Conservation (phyloP, 371 early-diverging fungal genomes). For the Rhizopus stolonifer region DNA sequence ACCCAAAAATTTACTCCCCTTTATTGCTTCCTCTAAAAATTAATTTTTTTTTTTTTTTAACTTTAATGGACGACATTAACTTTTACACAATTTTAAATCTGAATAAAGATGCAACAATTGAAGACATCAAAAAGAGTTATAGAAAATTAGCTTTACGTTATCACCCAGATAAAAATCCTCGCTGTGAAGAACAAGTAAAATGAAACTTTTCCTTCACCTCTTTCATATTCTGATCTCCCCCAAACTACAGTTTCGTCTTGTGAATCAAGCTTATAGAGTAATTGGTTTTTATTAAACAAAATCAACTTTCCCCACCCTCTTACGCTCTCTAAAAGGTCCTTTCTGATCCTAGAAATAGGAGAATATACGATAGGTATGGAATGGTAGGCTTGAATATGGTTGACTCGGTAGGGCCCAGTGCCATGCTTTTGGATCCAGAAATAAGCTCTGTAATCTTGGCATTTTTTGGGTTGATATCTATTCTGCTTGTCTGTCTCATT, state of each 20-base stretch:
- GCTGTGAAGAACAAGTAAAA: slow-evolving; percentile 51
- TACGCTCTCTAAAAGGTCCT: slow-evolving; percentile 20
- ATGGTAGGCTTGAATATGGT: slow-evolving; percentile 83
- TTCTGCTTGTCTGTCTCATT: slow-evolving; percentile 62
- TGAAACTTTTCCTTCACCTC: not conserved
- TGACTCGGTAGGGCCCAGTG: slow-evolving; percentile 60
- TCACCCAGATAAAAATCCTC: slow-evolving; percentile 78
- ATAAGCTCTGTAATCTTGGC: slow-evolving; percentile 69
- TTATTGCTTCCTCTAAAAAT: not conserved
- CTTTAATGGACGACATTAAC: no score
- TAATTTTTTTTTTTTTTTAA: not conserved
- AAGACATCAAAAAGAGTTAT: slow-evolving; percentile 74
- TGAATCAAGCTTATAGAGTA: slow-evolving; percentile 83
- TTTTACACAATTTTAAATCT: slow-evolving; percentile 74
- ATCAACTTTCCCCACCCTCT: not conserved
- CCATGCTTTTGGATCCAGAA: slow-evolving; percentile 77
- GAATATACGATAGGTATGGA: slow-evolving; percentile 85
- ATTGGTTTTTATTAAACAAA: not conserved
- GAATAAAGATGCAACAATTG: slow-evolving; percentile 67
- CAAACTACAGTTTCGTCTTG: slow-evolving; percentile 69
- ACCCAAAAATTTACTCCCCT: slow-evolving; percentile 3
- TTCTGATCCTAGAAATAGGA: slow-evolving; percentile 74
- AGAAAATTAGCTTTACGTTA: slow-evolving; percentile 68
- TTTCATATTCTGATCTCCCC: not conserved
- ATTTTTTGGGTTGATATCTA: slow-evolving; percentile 56